Evolutionary conservation across 75 land plant species (phyloP).

Genomic region (Pseudotsuga menziesii): DNA sequence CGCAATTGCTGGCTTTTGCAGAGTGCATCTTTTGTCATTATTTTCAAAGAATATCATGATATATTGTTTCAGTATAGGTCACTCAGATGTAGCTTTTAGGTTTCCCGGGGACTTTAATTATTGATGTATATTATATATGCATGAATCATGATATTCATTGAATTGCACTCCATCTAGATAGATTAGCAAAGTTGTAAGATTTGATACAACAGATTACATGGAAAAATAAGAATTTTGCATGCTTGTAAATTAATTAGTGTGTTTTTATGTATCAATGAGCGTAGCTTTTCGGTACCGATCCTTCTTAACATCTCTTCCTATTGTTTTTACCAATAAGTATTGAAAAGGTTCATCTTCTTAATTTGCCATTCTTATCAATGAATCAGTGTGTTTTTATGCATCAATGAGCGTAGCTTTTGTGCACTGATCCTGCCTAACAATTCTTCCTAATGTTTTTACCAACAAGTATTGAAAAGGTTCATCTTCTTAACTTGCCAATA

Average conservation of each 20-base stretch:
- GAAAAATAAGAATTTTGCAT: background rate
- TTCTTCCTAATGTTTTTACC: background rate
- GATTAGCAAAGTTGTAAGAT: background rate
- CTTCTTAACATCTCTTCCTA: background rate
- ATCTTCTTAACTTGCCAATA: no score
- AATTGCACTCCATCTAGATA: background rate
- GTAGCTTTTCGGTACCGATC: background rate
- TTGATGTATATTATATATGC: background rate
- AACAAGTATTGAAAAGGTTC: no score
- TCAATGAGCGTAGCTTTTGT: background rate
- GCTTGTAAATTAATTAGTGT: background rate
- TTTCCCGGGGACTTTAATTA: background rate
- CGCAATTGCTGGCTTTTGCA: background rate
- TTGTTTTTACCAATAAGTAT: background rate
- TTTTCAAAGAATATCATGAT: background rate
- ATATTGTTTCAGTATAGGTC: background rate
- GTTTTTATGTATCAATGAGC: background rate
- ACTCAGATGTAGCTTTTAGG: background rate
- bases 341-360: background rate
- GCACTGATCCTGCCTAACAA: background rate
- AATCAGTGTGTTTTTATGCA: background rate
- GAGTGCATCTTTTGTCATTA: background rate
- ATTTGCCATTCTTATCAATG: background rate
- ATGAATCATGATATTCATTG: background rate
- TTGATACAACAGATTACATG: background rate